Evolutionary conservation across 2,329 filamentous ascomycete species (phyloP).

Genomic region (Dryadomyces quercivorus): DNA sequence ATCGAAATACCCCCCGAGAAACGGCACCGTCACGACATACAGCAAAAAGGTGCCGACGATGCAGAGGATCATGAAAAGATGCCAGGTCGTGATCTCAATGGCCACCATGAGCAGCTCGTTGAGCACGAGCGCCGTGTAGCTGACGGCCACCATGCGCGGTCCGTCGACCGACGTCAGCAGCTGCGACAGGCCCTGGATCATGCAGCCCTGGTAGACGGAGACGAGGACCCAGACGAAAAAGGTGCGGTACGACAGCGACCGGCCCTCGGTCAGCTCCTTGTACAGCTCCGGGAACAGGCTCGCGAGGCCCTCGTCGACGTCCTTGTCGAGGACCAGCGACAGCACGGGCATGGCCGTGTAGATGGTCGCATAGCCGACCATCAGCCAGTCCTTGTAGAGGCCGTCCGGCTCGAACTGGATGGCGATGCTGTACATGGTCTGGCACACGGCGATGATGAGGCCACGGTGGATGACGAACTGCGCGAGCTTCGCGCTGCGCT

Average conservation of each 20-base stretch:
- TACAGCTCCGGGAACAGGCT: constrained; percentile 96
- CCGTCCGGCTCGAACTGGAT: constrained; percentile 87
- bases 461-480: constrained; percentile 98
- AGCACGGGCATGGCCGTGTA: constrained; percentile 93
- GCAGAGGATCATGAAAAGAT: constrained; percentile 76
- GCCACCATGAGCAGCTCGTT: constrained; percentile 98
- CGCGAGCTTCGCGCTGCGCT: constrained; percentile 84
- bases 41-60: constrained; percentile 71
- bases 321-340: constrained; percentile 84
- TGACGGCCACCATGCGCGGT: constrained; percentile 72
- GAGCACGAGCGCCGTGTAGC: constrained; percentile 80
- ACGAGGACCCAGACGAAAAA: constrained; percentile 97
- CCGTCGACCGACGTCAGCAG: constrained; percentile 69
- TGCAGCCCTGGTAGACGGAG: constrained; percentile 85
- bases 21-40: constrained; percentile 76
- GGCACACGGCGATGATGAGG: constrained; percentile 86
- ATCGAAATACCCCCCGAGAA: constrained; percentile 83
- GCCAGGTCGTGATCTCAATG: constrained; percentile 94
- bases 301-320: constrained; percentile 86
- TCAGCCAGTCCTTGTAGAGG: constrained; percentile 89
- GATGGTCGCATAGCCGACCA: constrained; percentile 91
- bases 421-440: constrained; percentile 95
- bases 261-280: constrained; percentile 86
- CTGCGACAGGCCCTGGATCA: constrained; percentile 92
- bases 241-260: constrained; percentile 77